Percentiles rank a stretch among this genome's conserved stretches.
Evolutionary conservation across 1,284 basidiomycete genomes (phyloP).

Genomic region (Rhodofomes roseus): DNA sequence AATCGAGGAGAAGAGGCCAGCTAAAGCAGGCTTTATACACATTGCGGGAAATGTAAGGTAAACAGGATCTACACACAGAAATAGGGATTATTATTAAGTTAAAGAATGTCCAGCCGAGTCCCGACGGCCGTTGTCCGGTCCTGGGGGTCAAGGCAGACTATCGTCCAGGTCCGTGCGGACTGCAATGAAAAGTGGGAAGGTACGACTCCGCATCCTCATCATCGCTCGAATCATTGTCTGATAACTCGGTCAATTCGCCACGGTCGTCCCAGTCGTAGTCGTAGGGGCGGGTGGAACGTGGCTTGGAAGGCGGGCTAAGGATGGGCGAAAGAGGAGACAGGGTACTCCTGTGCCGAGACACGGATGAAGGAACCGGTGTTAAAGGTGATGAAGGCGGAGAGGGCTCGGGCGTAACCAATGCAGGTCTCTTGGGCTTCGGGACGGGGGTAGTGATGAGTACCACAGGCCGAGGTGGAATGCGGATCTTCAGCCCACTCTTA

Average conservation of each 20-base stretch:
- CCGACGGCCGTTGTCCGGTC: not conserved
- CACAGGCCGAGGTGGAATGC: constrained; percentile 15
- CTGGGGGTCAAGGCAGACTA: not conserved
- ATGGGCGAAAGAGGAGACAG: not conserved
- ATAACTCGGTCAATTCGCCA: not conserved
- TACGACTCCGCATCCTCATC: not conserved
- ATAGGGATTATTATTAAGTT: constrained; percentile 2
- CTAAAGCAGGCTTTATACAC: not conserved
- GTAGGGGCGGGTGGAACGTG: not conserved
- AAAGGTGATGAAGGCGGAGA: not conserved
- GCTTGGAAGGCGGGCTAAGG: not conserved
- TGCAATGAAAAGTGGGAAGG: not conserved
- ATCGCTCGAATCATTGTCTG: not conserved
- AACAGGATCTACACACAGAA: not conserved
- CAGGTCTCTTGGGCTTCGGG: not conserved
- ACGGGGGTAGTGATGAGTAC: constrained; percentile 15
- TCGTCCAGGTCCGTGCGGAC: not conserved
- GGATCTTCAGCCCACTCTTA: constrained; percentile 16
- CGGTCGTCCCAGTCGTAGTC: too few species aligned
- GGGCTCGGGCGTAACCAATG: not conserved
- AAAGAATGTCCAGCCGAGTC: not conserved
- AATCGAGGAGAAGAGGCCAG: not conserved
- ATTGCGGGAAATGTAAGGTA: not conserved
- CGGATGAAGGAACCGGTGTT: not conserved
- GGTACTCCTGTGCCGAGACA: not conserved